Evolutionary conservation across 306 rosid species (phyloP).

Genomic region (Boehmeria nivea): DNA sequence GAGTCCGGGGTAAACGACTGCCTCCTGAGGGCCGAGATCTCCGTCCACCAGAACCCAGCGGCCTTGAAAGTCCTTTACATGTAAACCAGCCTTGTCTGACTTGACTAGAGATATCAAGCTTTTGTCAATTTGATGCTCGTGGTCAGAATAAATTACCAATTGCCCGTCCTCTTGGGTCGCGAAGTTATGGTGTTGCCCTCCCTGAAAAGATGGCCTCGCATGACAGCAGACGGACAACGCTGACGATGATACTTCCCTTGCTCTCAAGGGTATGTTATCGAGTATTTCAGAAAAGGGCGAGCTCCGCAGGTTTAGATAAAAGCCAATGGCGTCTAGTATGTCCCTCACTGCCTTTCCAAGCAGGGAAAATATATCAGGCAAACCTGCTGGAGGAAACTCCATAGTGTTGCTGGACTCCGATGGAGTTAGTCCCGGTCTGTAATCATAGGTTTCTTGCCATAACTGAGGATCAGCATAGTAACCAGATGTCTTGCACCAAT

Average conservation of each 20-base stretch:
- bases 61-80: slow-evolving; percentile 77
- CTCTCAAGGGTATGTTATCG: slow-evolving; percentile 81
- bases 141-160: slow-evolving; percentile 69
- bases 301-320: slow-evolving; percentile 78
- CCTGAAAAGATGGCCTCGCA: slow-evolving; percentile 84
- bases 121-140: slow-evolving; percentile 82
- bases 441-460: slow-evolving; percentile 86
- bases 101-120: slow-evolving; percentile 79
- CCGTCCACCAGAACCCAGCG: slow-evolving; percentile 87
- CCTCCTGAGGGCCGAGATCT: slow-evolving; percentile 95
- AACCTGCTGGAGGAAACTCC: slow-evolving; percentile 86
- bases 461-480: slow-evolving; percentile 70
- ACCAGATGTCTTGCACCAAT: slow-evolving; percentile 97
- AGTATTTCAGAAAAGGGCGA: slow-evolving; percentile 78
- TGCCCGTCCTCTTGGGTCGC: slow-evolving; percentile 80
- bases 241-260: slow-evolving; percentile 81
- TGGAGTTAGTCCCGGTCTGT: slow-evolving; percentile 78
- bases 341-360: slow-evolving; percentile 82
- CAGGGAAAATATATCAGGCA: slow-evolving; percentile 66
- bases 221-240: slow-evolving; percentile 95
- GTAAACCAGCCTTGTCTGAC: slow-evolving; percentile 81
- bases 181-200: slow-evolving; percentile 64
- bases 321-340: slow-evolving; percentile 84
- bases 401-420: slow-evolving; percentile 48
- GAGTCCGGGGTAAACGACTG: slow-evolving; percentile 86